Percentiles rank a stretch among this genome's conserved stretches.
These are phyloP conservation scores for Juglanconis juglandina DNA, from an alignment of 2,329 filamentous ascomycete species.

Conservation along the genomic window DNA sequence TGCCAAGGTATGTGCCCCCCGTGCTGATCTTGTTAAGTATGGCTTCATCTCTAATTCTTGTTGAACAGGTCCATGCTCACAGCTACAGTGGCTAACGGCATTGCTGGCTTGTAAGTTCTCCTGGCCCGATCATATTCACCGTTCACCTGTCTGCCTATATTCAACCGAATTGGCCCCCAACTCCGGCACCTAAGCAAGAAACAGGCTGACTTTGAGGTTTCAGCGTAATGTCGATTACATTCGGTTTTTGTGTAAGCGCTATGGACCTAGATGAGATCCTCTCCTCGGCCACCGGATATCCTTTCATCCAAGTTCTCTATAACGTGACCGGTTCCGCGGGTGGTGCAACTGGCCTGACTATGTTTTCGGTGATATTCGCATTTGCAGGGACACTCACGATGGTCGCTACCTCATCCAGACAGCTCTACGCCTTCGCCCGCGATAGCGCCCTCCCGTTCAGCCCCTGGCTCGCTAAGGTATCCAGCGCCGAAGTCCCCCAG, in stretches of 20 bases:
- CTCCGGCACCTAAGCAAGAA: no score
- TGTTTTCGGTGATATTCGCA: conserved; percentile 19
- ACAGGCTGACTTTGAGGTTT: no score
- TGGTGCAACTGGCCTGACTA: conserved; percentile 25
- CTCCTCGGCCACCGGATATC: conserved; percentile 23
- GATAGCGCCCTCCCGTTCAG: conserved; percentile 35
- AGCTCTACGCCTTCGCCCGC: conserved; percentile 31
- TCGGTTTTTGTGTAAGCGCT: conserved; percentile 16
- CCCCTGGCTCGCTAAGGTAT: conserved; percentile 25
- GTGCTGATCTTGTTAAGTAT: no score
- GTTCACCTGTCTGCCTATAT: no score
- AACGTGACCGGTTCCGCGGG: conserved; percentile 23
- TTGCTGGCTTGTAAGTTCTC: conserved; percentile 7
- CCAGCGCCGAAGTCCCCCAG: conserved; percentile 4
- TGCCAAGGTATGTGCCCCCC: conserved; percentile 22
- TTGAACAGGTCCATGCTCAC: background rate
- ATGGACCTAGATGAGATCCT: conserved; percentile 2
- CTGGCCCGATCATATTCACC: conserved; percentile 23
- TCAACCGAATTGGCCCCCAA: no score
- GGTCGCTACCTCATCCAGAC: conserved; percentile 28
- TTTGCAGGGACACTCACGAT: conserved; percentile 26
- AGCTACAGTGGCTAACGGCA: background rate
- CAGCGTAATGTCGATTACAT: conserved; percentile 21
- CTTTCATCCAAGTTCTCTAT: conserved; percentile 29
- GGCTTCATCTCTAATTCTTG: background rate